These are phyloP conservation scores for Larix kaempferi DNA, from an alignment of 75 land plant species.

Conservation along the genomic window DNA sequence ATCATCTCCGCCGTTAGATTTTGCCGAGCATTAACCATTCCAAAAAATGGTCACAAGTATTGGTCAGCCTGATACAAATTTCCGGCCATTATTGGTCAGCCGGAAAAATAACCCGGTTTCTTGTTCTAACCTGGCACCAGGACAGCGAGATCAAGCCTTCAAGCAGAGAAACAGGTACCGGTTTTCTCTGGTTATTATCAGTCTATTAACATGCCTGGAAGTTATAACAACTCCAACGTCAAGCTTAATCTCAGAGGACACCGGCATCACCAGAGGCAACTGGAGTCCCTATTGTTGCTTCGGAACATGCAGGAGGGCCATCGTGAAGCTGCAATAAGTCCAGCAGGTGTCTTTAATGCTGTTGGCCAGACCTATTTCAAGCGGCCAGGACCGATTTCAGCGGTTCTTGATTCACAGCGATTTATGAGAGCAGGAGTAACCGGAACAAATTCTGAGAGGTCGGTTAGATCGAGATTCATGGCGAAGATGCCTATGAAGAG, in stretches of 20 bases:
- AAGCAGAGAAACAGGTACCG: neutral
- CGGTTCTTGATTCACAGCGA: neutral
- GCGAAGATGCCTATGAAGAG: slow-evolving; percentile 25
- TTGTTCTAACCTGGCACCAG: too few species aligned
- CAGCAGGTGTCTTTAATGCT: neutral
- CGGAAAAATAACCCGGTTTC: too few species aligned
- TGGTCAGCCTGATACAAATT: too few species aligned
- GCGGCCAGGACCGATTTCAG: neutral
- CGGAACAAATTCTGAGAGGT: neutral
- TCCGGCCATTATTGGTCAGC: too few species aligned
- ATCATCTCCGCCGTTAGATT: too few species aligned
- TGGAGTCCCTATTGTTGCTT: slow-evolving; percentile 3
- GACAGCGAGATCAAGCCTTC: too few species aligned
- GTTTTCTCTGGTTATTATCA: neutral
- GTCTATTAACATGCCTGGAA: neutral
- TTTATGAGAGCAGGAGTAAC: neutral
- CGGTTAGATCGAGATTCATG: slow-evolving; percentile 18
- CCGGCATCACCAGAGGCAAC: neutral
- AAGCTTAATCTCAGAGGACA: neutral
- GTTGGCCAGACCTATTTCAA: neutral
- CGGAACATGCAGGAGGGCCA: neutral
- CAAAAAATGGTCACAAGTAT: too few species aligned
- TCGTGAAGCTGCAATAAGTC: neutral
- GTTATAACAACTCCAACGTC: neutral
- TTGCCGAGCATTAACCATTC: too few species aligned